phyloP scores from a whole-genome alignment of 2,329 filamentous ascomycete species.

The Stenocarpella maydis region DNA sequence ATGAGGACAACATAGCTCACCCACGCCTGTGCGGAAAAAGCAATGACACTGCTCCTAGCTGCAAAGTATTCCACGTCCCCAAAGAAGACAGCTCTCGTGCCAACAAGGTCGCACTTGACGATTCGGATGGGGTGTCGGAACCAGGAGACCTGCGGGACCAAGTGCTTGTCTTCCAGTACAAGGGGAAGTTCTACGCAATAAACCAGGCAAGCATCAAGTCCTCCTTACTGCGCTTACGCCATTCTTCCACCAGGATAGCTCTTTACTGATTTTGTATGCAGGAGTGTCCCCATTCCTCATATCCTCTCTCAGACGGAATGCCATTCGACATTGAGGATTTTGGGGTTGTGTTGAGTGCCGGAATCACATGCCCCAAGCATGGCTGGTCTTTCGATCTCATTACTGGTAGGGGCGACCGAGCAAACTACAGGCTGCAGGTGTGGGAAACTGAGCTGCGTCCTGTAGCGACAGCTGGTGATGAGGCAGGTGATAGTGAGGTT shows the following conservation, averaged over 20 bases:
- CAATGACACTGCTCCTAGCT: background rate
- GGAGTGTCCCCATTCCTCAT: conserved; percentile 36
- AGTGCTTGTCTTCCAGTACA: conserved; percentile 34
- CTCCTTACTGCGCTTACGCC: background rate
- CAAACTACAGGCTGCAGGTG: conserved; percentile 33
- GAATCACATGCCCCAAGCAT: conserved; percentile 34
- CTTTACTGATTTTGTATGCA: background rate
- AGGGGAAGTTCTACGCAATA: conserved; percentile 33
- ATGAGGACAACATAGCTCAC: conserved; percentile 25
- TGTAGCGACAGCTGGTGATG: background rate
- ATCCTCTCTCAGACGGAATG: conserved; percentile 32
- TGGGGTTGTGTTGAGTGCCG: conserved; percentile 33
- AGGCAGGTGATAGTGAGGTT: conserved; percentile 6
- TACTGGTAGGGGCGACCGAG: conserved; percentile 30
- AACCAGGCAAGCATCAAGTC: conserved; percentile 23
- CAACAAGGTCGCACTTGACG: conserved; percentile 20
- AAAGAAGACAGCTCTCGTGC: conserved; percentile 32
- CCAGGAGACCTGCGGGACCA: conserved; percentile 31
- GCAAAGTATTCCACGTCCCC: conserved; percentile 31
- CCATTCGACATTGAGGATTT: conserved; percentile 36
- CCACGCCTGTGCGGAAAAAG: conserved; percentile 11
- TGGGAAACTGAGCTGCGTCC: conserved; percentile 34
- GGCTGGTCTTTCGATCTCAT: conserved; percentile 34
- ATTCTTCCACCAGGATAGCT: background rate
- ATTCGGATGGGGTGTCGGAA: conserved; percentile 10